These are phyloP conservation scores for Moricandia moricandioides DNA, from an alignment of 345 rosid genomes.

Conservation along the genomic window DNA sequence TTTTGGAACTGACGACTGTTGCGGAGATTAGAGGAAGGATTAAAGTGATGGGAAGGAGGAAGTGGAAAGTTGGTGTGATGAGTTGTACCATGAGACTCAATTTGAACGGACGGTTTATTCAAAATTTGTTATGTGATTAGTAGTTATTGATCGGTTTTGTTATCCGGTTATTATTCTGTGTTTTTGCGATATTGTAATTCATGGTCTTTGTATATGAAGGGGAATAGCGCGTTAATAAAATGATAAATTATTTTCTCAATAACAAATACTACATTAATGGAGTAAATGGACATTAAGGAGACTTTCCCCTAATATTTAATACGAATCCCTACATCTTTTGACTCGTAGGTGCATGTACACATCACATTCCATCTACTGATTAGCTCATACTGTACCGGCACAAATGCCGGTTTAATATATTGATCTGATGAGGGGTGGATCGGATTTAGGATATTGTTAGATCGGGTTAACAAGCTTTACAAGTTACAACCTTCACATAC, in stretches of 20 bases:
- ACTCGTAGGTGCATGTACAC: neutral
- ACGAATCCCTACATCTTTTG: neutral
- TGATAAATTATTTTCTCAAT: neutral
- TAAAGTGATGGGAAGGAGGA: slow-evolving; percentile 25
- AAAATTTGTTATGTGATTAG: slow-evolving; percentile 29
- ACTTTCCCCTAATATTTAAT: neutral
- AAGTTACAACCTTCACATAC: neutral
- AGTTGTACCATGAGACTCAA: slow-evolving; percentile 36
- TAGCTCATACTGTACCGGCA: neutral
- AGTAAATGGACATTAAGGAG: neutral
- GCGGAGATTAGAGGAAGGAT: slow-evolving; percentile 48
- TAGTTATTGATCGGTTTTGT: slow-evolving; percentile 7
- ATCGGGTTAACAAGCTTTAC: neutral
- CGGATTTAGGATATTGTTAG: neutral
- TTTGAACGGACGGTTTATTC: slow-evolving; percentile 24
- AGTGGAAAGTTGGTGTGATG: slow-evolving; percentile 20
- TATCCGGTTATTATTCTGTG: neutral
- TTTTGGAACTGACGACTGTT: slow-evolving; percentile 40
- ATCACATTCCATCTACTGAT: neutral
- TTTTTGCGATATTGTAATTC: neutral
- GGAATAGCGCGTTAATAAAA: neutral
- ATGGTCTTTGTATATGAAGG: neutral
- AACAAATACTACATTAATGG: too few species aligned
- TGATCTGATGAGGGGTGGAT: neutral
- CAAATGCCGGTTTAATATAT: neutral